These are phyloP conservation scores for Cytospora leucostoma DNA, from an alignment of 2,329 filamentous ascomycete genomes.

Conservation along the genomic window DNA sequence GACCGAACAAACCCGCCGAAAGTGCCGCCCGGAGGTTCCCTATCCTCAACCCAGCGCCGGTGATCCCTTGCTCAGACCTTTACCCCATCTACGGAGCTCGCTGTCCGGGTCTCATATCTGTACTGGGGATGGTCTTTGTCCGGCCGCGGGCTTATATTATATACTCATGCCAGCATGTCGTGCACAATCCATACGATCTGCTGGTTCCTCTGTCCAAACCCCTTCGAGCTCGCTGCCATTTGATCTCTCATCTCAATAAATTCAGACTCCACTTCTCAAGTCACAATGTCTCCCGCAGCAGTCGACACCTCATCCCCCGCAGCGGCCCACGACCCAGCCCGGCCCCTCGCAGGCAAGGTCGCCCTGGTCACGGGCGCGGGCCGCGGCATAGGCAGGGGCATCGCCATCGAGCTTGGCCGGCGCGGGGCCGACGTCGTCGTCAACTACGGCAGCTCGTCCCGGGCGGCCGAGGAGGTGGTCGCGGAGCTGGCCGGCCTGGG, in stretches of 20 bases:
- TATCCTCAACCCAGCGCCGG: conserved; percentile 1
- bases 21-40: conserved; percentile 5
- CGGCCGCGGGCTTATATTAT: conserved; percentile 13
- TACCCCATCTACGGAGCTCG: conserved; percentile 26
- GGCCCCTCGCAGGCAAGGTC: conserved; percentile 52
- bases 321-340: conserved; percentile 31
- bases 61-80: conserved; percentile 11
- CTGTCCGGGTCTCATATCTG: conserved; percentile 9
- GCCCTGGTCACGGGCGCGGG: conserved; percentile 66
- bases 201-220: background rate
- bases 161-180: background rate
- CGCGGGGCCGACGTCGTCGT: conserved; percentile 66
- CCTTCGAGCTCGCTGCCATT: background rate
- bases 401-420: conserved; percentile 66
- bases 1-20: background rate
- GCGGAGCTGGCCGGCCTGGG: conserved; percentile 56
- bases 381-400: conserved; percentile 67
- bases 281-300: conserved; percentile 36
- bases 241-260: background rate
- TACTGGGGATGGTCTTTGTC: conserved; percentile 5
- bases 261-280: background rate
- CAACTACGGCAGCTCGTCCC: conserved; percentile 63
- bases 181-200: background rate
- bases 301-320: conserved; percentile 16
- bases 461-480: conserved; percentile 59